Conservation (phyloP, 768 basidiomycete genomes). For the Serendipita vermifera region DNA sequence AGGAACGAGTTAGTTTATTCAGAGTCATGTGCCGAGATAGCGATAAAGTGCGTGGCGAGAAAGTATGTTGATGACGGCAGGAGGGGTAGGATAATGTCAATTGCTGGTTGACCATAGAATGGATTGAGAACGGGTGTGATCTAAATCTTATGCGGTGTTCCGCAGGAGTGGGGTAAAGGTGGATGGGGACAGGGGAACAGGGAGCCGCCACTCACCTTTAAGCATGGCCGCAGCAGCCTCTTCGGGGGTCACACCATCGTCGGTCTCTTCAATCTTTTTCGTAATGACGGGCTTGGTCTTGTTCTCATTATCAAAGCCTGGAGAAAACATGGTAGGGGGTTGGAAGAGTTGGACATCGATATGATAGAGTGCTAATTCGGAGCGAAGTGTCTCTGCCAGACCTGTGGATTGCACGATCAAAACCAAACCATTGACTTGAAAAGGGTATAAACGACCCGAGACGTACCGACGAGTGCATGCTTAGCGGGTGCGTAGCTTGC, state of each 20-base stretch:
- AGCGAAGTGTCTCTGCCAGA: slow-evolving; percentile 69
- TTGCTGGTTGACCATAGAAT: no score
- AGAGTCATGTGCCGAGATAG: no score
- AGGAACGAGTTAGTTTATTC: no score
- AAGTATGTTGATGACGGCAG: no score
- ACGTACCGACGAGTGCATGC: slow-evolving; percentile 66
- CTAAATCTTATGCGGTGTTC: no score
- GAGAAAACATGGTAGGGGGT: slow-evolving; percentile 67
- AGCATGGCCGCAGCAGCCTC: slow-evolving; percentile 46
- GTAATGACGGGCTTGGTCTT: slow-evolving; percentile 63
- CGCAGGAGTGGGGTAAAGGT: no score
- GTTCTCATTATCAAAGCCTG: slow-evolving; percentile 67
- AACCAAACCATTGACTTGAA: not conserved
- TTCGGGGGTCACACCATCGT: slow-evolving; percentile 51
- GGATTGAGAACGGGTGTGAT: no score
- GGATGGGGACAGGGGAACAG: no score
- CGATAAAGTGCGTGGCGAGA: no score
- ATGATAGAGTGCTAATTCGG: slow-evolving; percentile 64
- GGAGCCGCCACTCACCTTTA: slow-evolving; percentile 35
- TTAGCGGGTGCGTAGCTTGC: slow-evolving; percentile 73
- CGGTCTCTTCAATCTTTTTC: slow-evolving; percentile 61
- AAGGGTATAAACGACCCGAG: not conserved
- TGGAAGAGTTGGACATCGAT: slow-evolving; percentile 72
- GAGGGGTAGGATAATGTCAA: no score
- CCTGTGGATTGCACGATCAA: slow-evolving; percentile 33